Evolutionary conservation across 202 grass and related monocot species (phyloP).

Genomic region (Eragrostis tef): DNA sequence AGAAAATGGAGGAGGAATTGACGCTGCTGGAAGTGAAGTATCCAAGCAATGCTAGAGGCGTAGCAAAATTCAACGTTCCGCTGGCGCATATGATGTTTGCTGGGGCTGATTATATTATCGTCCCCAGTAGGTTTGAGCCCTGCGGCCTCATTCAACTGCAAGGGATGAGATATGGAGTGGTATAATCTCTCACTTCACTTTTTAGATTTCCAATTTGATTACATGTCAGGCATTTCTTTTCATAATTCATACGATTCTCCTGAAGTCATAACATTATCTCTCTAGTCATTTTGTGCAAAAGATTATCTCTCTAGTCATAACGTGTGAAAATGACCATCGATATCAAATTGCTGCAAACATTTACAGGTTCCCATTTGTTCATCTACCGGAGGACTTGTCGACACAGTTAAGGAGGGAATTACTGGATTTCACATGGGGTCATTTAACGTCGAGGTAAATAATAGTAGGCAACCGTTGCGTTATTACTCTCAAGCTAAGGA

Average conservation of each 20-base stretch:
- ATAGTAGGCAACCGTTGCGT: constrained; percentile 1
- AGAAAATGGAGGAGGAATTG: constrained; percentile 75
- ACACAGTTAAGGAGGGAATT: constrained; percentile 67
- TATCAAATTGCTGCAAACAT: constrained; percentile 1
- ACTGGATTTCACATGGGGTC: constrained; percentile 81
- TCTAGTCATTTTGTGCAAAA: not conserved
- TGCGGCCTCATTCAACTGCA: constrained; percentile 90
- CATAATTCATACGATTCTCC: not conserved
- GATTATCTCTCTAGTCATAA: not conserved
- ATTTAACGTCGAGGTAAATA: constrained; percentile 68
- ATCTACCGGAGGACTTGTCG: constrained; percentile 78
- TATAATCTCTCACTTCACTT: constrained; percentile 35
- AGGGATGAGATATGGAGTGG: constrained; percentile 87
- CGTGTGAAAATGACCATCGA: not conserved
- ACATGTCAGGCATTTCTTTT: not conserved
- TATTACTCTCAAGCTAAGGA: not conserved
- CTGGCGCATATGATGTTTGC: constrained; percentile 79
- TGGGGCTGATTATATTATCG: constrained; percentile 68
- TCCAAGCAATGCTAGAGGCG: constrained; percentile 69
- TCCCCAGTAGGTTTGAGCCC: constrained; percentile 86
- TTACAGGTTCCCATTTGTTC: constrained; percentile 63
- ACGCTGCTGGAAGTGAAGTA: constrained; percentile 59
- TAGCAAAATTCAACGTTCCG: constrained; percentile 77
- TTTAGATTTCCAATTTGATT: not conserved
- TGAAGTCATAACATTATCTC: not conserved